Evolutionary conservation across 2,329 filamentous ascomycete species (phyloP).

Genomic region (Fusarium nodosum): DNA sequence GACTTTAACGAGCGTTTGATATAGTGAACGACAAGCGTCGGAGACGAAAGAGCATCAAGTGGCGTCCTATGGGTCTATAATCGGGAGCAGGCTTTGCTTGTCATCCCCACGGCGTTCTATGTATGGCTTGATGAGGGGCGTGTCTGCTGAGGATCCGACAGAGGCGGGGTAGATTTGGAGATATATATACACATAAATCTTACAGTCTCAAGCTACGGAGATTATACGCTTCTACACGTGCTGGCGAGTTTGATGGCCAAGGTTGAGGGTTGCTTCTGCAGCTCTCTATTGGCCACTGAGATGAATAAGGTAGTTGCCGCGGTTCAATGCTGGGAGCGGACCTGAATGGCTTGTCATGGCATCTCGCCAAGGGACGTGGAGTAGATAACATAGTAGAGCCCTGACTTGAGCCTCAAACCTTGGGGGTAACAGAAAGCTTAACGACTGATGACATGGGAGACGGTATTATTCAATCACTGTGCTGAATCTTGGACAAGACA

Average conservation of each 20-base stretch:
- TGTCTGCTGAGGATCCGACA: slow-evolving; percentile 8
- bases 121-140: slow-evolving; percentile 7
- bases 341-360: neutral
- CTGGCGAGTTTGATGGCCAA: slow-evolving; percentile 4
- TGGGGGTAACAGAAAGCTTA: slow-evolving; percentile 2
- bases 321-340: neutral
- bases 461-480: neutral
- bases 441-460: neutral
- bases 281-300: slow-evolving; percentile 9
- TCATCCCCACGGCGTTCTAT: slow-evolving; percentile 16
- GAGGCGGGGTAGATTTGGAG: slow-evolving; percentile 16
- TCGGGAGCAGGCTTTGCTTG: slow-evolving; percentile 28
- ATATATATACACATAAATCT: slow-evolving; percentile 11
- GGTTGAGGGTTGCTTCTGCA: slow-evolving; percentile 1
- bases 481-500: neutral
- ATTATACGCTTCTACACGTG: slow-evolving; percentile 1
- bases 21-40: slow-evolving; percentile 29
- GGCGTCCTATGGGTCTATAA: slow-evolving; percentile 42
- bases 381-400: slow-evolving; percentile 7
- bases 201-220: slow-evolving; percentile 1
- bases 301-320: neutral
- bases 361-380: slow-evolving; percentile 15
- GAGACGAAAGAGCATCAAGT: slow-evolving; percentile 32
- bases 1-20: slow-evolving; percentile 27
- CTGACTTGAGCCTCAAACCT: slow-evolving; percentile 24